Conservation (phyloP, 345 rosid genomes). For the Hevea brasiliensis region DNA sequence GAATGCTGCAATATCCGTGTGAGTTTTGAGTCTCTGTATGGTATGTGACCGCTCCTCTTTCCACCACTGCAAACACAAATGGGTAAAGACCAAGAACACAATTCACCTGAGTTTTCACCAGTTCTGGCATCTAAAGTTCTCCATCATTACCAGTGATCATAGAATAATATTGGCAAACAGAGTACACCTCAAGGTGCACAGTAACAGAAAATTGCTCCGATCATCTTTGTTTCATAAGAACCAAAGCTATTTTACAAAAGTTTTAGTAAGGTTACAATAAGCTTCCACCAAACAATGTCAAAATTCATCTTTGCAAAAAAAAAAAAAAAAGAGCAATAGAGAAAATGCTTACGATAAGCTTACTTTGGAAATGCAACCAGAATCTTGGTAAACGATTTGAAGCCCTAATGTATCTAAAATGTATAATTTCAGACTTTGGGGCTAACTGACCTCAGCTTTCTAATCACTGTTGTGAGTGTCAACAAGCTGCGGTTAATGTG, state of each 20-base stretch:
- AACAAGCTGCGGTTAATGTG: slow-evolving; percentile 93
- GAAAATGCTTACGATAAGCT: not conserved
- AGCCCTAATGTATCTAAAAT: slow-evolving; percentile 3
- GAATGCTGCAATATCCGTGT: slow-evolving; percentile 93
- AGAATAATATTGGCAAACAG: not conserved
- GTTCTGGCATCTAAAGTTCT: not conserved
- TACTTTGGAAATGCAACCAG: not conserved
- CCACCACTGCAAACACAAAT: slow-evolving; percentile 65
- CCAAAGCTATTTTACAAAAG: not conserved
- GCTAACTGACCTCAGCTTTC: slow-evolving; percentile 85
- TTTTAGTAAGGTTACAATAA: not conserved
- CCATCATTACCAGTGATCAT: not conserved
- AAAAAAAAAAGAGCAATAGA: not conserved
- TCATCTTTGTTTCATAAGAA: not conserved
- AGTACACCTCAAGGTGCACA: not conserved
- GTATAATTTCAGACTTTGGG: slow-evolving; percentile 7
- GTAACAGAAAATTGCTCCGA: not conserved
- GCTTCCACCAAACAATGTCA: not conserved
- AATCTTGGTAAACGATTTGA: not conserved
- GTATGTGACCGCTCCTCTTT: slow-evolving; percentile 63
- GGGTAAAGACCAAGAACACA: slow-evolving; percentile 7
- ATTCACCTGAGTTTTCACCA: not conserved
- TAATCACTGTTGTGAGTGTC: slow-evolving; percentile 88
- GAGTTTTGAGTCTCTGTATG: slow-evolving; percentile 96
- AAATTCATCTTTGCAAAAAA: not conserved